Base-by-base conservation (phyloP, 805 yeast genomes). In the Metschnikowia baotianmanensis region DNA sequence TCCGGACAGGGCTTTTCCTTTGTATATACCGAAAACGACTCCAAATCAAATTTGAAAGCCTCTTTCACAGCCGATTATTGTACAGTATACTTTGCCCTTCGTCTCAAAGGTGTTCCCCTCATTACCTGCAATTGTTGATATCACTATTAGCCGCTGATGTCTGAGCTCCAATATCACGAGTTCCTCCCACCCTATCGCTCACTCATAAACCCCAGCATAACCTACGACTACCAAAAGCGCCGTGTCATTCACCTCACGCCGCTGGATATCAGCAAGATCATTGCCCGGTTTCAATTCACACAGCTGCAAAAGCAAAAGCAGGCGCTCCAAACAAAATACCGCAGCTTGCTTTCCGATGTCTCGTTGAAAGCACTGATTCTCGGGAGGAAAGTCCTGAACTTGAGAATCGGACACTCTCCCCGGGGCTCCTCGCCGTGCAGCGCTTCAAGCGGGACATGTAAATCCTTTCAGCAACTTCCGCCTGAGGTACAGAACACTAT, bases 141-240 rank as follows among this genome's bases (percentile, higher is more conserved):
- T 11, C n/a, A n/a, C 34, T 27, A 21, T 21, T 19, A 13, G 13
- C 10, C 15, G 10, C 31, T 15, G 18, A 48, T 48, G 52, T 26
- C 52, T 12, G 47, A 48, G n/a, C 33, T 45, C 8, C 47, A 46
- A 27, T 40, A 43, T 26, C 41, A 31, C 27, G 32, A 37, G 19
- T 65, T 69, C 51, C 59, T 76, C 19, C 80, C 80, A 6, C 75
- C 81, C 2, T 77, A 77, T 53, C 62, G 81, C 31, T 76, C 80
- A 4, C 61, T 77, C 20, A 56, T 77, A 20, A 69, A 66, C 30
- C 82, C 82, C 1, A 62, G 59, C 36, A 69, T 71, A 9, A 61
- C 68, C 16, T 77, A 75, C 52, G 82, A 77, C 52, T 77, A 77
- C 55, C 59, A 62, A 36, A 67, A 73, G 5, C 80, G 72, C 46